phyloP scores from a whole-genome alignment of 148 eudicot genomes.

The Nepenthes gracilis region DNA sequence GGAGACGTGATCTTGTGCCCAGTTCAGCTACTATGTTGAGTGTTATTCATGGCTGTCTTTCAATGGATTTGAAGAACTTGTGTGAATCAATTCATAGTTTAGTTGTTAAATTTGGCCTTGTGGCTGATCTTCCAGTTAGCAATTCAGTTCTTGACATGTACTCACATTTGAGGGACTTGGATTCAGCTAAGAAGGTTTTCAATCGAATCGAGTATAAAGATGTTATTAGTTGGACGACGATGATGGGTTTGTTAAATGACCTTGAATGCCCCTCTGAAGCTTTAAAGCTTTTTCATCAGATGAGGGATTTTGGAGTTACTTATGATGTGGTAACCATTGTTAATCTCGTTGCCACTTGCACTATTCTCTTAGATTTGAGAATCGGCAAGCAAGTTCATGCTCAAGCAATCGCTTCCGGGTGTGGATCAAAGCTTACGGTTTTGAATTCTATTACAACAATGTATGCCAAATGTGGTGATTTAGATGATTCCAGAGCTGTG shows the following conservation, averaged over 20 bases:
- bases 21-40: conserved; percentile 5
- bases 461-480: conserved; percentile 14
- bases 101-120: conserved; percentile 8
- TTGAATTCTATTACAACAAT: conserved; percentile 12
- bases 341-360: conserved; percentile 12
- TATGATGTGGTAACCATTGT: conserved; percentile 7
- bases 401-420: conserved; percentile 9
- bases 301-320: conserved; percentile 1
- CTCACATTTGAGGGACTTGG: conserved; percentile 13
- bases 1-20: conserved; percentile 10
- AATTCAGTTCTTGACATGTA: conserved; percentile 17
- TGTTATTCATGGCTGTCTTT: conserved; percentile 12
- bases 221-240: conserved; percentile 9
- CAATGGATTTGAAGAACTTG: conserved; percentile 4
- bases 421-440: conserved; percentile 7
- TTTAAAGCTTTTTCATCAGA: conserved; percentile 4
- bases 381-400: conserved; percentile 14
- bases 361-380: conserved; percentile 9
- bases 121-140: conserved; percentile 6
- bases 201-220: conserved; percentile 11
- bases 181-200: conserved; percentile 8
- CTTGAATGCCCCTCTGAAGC: conserved; percentile 8
- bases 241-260: conserved; percentile 6
- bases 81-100: conserved; percentile 15
- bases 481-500: conserved; percentile 7